Evolutionary conservation across 225 moss, liverwort and hornwort species (phyloP), one percentile per base, ranked within the genome.

Genomic region (Asterella californica): DNA sequence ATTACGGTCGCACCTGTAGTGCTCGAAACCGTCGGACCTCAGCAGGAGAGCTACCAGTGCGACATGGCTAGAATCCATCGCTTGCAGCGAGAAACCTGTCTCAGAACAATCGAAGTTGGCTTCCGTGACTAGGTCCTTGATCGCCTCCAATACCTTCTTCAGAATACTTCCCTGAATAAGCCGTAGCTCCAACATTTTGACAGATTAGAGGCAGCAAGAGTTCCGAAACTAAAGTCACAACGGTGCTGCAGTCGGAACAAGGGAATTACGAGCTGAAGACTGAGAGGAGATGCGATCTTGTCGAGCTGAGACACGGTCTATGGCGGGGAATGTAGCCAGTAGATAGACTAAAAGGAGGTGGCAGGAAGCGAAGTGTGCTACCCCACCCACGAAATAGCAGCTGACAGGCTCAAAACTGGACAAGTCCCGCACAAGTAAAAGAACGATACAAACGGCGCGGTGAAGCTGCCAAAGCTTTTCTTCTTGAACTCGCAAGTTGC

Each of bases 51-150:
- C 91, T 53, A 92, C 92, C 83, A 92, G 65, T 19, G 91, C 92
- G 54, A 92, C 91, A 75, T 92, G 92, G 77, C 90, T 91, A 25
- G 92, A 92, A 88, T 91, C 92, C 92, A 92, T 92, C 70, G 92
- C 92, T 76, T 92, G 92, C 84, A 92, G 49, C 59, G 89, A 87
- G 86, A 92, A 92, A 0, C 94, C 96, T 52, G 89, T 89, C 32
- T 90, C 84, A 46, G 91, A 88, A 79, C 90, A 91, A 54, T 96
- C 96, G 83, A 96, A 92, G 87, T 96, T 96, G 34, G 90, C 91
- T 73, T 92, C 90, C 14, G 87, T 92, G 18, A 90, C 90, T 50
- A 92, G 80, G 78, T 96, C 96, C 87, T 94, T 96, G 76, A 96
- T 88, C 24, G 94, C 88, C 8, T 94, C 96, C 89, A 96, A 25